A percentile compares a stretch with the other conserved stretches of the same genome.
Evolutionary conservation across 2,329 filamentous ascomycete species (phyloP).

Genomic region (Arthrobotrys megalospora): DNA sequence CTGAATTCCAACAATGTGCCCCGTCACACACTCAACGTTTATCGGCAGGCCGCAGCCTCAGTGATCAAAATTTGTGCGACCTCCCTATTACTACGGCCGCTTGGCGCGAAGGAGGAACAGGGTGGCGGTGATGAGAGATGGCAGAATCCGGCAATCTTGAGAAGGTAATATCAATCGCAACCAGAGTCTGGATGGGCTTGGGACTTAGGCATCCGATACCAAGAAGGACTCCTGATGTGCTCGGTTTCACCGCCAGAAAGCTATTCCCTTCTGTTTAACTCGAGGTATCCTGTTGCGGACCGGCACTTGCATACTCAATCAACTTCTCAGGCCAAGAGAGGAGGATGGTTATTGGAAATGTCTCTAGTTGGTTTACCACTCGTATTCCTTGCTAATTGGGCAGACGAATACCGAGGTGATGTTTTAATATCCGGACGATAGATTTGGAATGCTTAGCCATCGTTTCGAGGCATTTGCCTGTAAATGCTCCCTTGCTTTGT

Average conservation of each 20-base stretch:
- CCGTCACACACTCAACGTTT: constrained; percentile 26
- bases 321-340: constrained; percentile 26
- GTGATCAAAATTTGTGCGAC: constrained; percentile 34
- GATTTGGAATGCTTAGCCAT: constrained; percentile 61
- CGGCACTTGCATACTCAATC: not conserved
- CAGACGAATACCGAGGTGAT: constrained; percentile 33
- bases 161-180: constrained; percentile 1
- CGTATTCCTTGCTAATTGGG: not conserved
- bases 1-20: constrained; percentile 11
- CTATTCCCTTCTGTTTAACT: constrained; percentile 17
- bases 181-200: constrained; percentile 20
- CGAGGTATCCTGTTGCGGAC: constrained; percentile 16
- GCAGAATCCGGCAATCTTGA: constrained; percentile 10
- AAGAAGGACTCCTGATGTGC: constrained; percentile 31
- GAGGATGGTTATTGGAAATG: constrained; percentile 7
- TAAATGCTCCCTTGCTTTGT: constrained; percentile 41
- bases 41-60: constrained; percentile 35
- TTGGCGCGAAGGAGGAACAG: constrained; percentile 34
- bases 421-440: constrained; percentile 58
- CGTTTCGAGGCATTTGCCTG: constrained; percentile 23
- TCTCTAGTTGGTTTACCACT: not conserved
- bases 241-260: constrained; percentile 31
- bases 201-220: constrained; percentile 53
- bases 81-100: constrained; percentile 6
- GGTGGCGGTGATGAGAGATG: constrained; percentile 1